Evolutionary conservation across 73 alveolate species (phyloP).

Genomic region (Stentor roeselii): DNA sequence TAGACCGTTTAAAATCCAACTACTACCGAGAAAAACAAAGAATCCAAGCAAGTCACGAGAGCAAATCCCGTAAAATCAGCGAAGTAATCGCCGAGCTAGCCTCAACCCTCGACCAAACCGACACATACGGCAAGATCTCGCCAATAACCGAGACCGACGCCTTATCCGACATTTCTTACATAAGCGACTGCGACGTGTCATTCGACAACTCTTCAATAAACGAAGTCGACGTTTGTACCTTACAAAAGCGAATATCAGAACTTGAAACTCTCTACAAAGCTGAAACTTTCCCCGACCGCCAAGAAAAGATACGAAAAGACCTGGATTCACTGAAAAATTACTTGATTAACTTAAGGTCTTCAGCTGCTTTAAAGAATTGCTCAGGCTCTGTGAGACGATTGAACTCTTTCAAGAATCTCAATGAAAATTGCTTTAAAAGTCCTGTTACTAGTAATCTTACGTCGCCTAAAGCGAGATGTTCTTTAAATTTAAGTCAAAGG

Average conservation of each 20-base stretch:
- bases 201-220: background rate
- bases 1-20: background rate
- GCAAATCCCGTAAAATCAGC: background rate
- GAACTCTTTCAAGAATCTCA: background rate
- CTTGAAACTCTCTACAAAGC: background rate
- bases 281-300: background rate
- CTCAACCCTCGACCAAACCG: background rate
- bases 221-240: background rate
- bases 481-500: background rate
- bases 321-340: background rate
- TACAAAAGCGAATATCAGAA: background rate
- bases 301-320: background rate
- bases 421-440: background rate
- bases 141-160: background rate
- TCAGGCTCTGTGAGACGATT: background rate
- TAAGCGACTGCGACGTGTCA: background rate
- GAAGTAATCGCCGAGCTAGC: background rate
- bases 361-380: background rate
- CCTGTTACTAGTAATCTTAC: background rate
- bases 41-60: background rate
- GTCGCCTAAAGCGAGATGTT: background rate
- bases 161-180: background rate
- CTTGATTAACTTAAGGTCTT: background rate
- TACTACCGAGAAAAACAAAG: background rate
- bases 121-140: background rate